Base-by-base conservation (phyloP, 192 early-diverging fungal species). In the Entophlyctis luteolus region DNA sequence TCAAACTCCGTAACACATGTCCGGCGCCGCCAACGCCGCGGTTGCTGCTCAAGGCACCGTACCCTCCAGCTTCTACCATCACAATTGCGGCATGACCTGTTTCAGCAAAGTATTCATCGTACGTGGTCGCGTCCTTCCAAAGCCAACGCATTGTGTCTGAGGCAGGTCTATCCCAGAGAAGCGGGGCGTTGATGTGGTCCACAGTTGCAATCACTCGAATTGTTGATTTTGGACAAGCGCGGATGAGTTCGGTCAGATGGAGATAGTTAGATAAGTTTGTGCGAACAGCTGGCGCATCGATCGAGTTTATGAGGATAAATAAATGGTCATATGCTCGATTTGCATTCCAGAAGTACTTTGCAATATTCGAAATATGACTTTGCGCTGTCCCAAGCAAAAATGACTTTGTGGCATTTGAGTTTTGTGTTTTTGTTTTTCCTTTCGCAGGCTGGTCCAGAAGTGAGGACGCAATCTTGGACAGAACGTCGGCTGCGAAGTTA, bases 111-210 rank as follows among this genome's bases (percentile, higher is more conserved):
- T 97, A 95, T 0, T 83, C 75, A 50, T 86, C 84, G 72, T 86
- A 96, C 16, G 94, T 96, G 0, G 96, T 92, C 38, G 86, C 74
- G 62, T 99, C 93, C 72, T 95, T 93, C 91, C 93, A 95, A 1
- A 88, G 72, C 89, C 90, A 96, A 71, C 86, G 87, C 71, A 90
- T 94, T 10, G 82, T 77, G 3, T 83, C 71, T 2, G 82, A 50
- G 25, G 80, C 80, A 42, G 82, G 83, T 36, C 87, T 77, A 73
- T 99, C 94, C 93, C 92, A 96, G 22, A 97, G 77, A 25, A 96
- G 68, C 3, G 89, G 86, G 18, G 93, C 86, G 62, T 95, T 89
- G 59, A 97, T 92, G 62, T 99, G 90, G 74, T 99, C 96, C 23
- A 94, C 78, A 0, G 90, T 91, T 0, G 91, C 93, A 34, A 97